These are phyloP conservation scores for Russula abietina DNA, from an alignment of 768 basidiomycete species.

Conservation along the genomic window DNA sequence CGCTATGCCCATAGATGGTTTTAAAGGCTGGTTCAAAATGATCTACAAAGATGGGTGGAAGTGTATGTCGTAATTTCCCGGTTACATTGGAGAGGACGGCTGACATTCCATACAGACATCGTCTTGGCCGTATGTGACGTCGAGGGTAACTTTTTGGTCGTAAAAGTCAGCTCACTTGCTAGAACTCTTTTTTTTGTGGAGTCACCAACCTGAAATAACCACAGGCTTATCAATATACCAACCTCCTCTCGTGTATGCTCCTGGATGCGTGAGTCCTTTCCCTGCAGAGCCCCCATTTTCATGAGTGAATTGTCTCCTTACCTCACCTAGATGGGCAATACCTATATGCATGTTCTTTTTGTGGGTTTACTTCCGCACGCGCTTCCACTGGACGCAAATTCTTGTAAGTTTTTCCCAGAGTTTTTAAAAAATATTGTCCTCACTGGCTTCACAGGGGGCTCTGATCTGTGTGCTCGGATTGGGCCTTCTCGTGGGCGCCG, in stretches of 20 bases:
- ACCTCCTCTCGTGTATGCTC: conserved; percentile 85
- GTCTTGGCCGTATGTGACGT: conserved; percentile 77
- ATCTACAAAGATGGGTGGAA: conserved; percentile 77
- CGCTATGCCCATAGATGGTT: conserved; percentile 50
- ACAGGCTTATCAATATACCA: conserved; percentile 80
- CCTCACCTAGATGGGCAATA: conserved; percentile 66
- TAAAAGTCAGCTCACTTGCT: conserved; percentile 44
- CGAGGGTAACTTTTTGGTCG: conserved; percentile 82
- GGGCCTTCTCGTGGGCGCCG: conserved; percentile 73
- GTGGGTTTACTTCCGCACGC: conserved; percentile 75
- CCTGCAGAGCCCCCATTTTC: neutral
- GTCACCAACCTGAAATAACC: neutral
- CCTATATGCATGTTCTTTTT: conserved; percentile 80
- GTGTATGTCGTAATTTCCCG: conserved; percentile 43
- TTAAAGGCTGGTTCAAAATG: conserved; percentile 76
- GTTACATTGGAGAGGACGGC: neutral
- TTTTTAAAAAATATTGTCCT: neutral
- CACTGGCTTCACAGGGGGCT: conserved; percentile 46
- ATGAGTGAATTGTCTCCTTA: neutral
- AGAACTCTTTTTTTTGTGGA: neutral
- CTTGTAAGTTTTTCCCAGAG: conserved; percentile 42
- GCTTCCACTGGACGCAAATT: conserved; percentile 79
- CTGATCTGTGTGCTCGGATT: conserved; percentile 68
- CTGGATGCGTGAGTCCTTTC: conserved; percentile 62
- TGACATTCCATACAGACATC: conserved; percentile 45